phyloP scores from a whole-genome alignment of 2,329 filamentous ascomycete genomes.

The Monosporascus cannonballus region DNA sequence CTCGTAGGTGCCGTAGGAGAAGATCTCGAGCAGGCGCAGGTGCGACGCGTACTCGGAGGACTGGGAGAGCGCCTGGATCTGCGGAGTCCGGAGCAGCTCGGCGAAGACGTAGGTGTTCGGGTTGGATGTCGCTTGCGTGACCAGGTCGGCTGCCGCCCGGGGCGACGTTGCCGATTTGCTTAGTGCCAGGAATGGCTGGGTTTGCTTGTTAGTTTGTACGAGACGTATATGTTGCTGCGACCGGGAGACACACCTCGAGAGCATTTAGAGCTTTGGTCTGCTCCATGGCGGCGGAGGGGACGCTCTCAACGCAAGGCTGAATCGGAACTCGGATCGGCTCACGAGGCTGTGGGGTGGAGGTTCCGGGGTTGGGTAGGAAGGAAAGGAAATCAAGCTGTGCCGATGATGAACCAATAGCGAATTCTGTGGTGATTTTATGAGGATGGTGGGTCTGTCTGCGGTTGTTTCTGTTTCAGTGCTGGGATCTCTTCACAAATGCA shows the following conservation, averaged over 20 bases:
- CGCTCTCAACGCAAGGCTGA: conserved; percentile 5
- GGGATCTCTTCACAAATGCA: too few species aligned
- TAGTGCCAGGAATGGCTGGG: conserved; percentile 81
- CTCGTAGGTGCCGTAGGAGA: conserved; percentile 85
- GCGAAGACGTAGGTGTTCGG: conserved; percentile 89
- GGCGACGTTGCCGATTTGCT: conserved; percentile 80
- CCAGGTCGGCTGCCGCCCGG: conserved; percentile 77
- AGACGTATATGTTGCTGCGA: background rate
- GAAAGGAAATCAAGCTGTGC: too few species aligned
- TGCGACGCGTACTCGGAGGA: conserved; percentile 54
- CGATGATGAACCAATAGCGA: too few species aligned
- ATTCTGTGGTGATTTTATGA: too few species aligned
- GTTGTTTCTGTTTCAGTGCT: too few species aligned
- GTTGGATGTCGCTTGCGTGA: conserved; percentile 82
- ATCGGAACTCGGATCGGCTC: background rate
- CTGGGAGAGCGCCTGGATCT: conserved; percentile 67
- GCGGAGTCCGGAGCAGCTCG: conserved; percentile 77
- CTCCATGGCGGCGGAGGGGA: conserved; percentile 51
- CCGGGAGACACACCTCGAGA: conserved; percentile 44
- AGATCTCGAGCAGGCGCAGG: conserved; percentile 74
- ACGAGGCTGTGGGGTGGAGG: conserved; percentile 6
- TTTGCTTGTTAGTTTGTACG: background rate
- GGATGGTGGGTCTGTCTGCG: too few species aligned
- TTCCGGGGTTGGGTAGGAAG: background rate
- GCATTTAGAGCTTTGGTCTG: conserved; percentile 63